Conservation (phyloP, 257 asterid species). For the Nemophila menziesii region DNA sequence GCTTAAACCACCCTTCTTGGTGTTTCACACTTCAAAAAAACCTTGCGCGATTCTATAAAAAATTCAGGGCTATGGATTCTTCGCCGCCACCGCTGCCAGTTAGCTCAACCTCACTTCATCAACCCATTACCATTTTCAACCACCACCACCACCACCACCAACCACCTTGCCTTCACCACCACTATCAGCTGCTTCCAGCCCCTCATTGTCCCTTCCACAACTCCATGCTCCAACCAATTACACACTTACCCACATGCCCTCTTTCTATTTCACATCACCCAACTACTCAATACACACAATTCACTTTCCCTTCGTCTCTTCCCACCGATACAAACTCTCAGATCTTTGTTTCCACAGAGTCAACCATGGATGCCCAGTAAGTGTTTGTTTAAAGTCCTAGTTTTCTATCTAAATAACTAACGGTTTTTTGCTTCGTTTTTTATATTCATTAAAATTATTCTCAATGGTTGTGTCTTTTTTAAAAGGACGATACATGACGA, state of each 20-base stretch:
- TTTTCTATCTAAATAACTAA: neutral
- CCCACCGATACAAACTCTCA: neutral
- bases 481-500: conserved; percentile 26
- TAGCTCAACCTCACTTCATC: neutral
- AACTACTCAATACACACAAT: neutral
- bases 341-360: neutral
- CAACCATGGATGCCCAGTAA: neutral
- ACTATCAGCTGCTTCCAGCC: neutral
- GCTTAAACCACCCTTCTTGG: too few species aligned
- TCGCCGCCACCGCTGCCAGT: neutral
- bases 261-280: neutral
- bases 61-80: neutral
- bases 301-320: neutral
- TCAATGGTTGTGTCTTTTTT: neutral
- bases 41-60: neutral
- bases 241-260: neutral
- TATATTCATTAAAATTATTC: neutral
- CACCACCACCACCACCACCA: neutral
- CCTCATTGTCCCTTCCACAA: neutral
- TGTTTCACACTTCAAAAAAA: too few species aligned
- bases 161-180: neutral
- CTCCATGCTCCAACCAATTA: neutral
- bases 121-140: neutral
- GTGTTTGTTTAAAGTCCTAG: neutral
- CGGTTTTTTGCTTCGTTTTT: neutral